Evolutionary conservation across 768 basidiomycete genomes (phyloP), one percentile per base, ranked within the genome.

Genomic region (Lactifluus hygrophoroides): DNA sequence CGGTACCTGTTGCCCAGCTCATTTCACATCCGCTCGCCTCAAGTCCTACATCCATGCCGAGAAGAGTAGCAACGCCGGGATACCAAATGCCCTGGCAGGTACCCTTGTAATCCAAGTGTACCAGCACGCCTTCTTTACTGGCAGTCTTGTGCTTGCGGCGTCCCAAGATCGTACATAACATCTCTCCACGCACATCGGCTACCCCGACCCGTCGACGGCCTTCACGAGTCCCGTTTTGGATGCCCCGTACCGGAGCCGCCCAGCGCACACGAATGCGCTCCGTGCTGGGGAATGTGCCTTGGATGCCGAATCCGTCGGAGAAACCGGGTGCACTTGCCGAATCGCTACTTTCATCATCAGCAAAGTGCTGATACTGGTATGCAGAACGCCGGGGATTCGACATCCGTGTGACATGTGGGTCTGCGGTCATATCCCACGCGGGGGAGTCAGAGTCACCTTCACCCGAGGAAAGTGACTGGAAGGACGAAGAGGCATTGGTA

Each of bases 291-390:
- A 91, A 91, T 1, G 86, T 82, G 3, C 88, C 88, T 67, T 84
- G 83, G n/a, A 89, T 77, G 17, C 80, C 78, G 57, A 81, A 84
- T 1, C 80, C 83, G 43, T 85, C 83, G 17, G 81, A 72, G 58
- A 80, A 76, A 1, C 74, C 73, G 2, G 79, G 79, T 8, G 75
- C 73, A 69, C 78, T 35, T 69, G 75, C 84, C 1, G 86, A 85
- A 66, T 90, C 88, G 40, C 85, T 86, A 3, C 86, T 86, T 66
- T 91, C 88, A 63, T 90, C 89, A 62, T 91, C 88, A 0, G 88
- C 88, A 66, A 89, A 83, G 65, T 86, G 78, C 42, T 76, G 82
- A 65, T 84, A 84, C 6, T 86, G 85, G 51, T 77, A 77, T 1
- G 80, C 70, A 13, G 80, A 77, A 17, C 75, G 70, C 27, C 81